Evolutionary conservation across 2,329 filamentous ascomycete genomes (phyloP).

Genomic region (Pseudogymnoascus sp.): DNA sequence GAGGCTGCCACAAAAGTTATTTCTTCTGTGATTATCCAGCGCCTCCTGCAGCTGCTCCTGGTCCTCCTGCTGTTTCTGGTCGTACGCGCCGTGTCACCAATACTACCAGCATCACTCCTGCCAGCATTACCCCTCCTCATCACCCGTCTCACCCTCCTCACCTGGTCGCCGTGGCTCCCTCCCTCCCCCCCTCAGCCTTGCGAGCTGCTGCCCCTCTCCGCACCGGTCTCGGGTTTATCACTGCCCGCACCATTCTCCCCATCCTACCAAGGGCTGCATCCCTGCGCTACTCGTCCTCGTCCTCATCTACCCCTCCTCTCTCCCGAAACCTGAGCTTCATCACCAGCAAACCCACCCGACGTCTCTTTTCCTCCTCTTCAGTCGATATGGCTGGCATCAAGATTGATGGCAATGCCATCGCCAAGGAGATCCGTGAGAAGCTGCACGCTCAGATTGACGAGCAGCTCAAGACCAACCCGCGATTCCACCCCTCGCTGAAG

Average conservation of each 20-base stretch:
- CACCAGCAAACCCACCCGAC: neutral
- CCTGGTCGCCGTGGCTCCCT: slow-evolving; percentile 1
- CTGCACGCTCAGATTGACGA: slow-evolving; percentile 72
- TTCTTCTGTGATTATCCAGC: slow-evolving; percentile 5
- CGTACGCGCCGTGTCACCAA: neutral
- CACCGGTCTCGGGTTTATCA: slow-evolving; percentile 4
- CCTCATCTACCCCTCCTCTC: slow-evolving; percentile 4
- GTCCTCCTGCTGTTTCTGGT: neutral
- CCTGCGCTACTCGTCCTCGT: slow-evolving; percentile 7
- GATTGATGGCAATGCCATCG: slow-evolving; percentile 94
- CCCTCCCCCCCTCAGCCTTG: slow-evolving; percentile 3
- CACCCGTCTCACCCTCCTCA: neutral
- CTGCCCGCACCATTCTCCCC: slow-evolving; percentile 1
- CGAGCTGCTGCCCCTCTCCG: slow-evolving; percentile 8
- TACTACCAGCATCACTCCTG: neutral
- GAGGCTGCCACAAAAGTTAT: slow-evolving; percentile 8
- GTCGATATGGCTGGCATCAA: slow-evolving; percentile 74
- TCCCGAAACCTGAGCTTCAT: neutral
- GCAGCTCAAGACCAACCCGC: slow-evolving; percentile 72
- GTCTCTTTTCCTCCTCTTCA: slow-evolving; percentile 42
- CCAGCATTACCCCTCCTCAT: slow-evolving; percentile 6
- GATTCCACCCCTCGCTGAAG: slow-evolving; percentile 81
- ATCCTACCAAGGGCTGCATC: slow-evolving; percentile 5
- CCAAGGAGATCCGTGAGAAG: slow-evolving; percentile 78
- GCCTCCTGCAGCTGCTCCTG: slow-evolving; percentile 1